Evolutionary conservation across 2,329 filamentous ascomycete species (phyloP).

Genomic region (Fusarium longipes): DNA sequence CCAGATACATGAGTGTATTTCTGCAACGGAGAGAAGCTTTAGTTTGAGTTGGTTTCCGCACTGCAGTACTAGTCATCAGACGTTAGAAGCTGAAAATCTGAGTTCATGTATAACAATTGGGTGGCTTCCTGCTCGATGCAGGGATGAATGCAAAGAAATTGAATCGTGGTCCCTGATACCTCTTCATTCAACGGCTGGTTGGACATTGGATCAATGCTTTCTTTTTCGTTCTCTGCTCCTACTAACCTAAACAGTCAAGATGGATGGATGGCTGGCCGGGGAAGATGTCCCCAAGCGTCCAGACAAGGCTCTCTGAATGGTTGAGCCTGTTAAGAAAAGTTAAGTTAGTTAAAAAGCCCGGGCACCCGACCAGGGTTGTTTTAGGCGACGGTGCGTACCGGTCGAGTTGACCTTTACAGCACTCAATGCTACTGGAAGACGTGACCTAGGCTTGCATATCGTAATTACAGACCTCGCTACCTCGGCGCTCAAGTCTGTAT

Average conservation of each 20-base stretch:
- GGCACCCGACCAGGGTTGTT: slow-evolving; percentile 15
- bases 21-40: not conserved
- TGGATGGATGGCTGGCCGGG: slow-evolving; percentile 13
- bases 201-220: slow-evolving; percentile 11
- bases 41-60: slow-evolving; percentile 6
- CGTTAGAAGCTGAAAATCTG: slow-evolving; percentile 2
- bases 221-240: not conserved
- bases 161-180: slow-evolving; percentile 29
- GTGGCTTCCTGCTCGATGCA: slow-evolving; percentile 11
- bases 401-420: slow-evolving; percentile 11
- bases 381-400: slow-evolving; percentile 19
- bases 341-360: not conserved
- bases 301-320: slow-evolving; percentile 25
- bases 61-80: slow-evolving; percentile 24
- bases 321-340: not conserved
- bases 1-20: not conserved
- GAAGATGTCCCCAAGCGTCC: slow-evolving; percentile 31
- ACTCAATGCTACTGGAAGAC: slow-evolving; percentile 36
- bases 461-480: slow-evolving; percentile 41
- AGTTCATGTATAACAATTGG: slow-evolving; percentile 42
- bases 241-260: slow-evolving; percentile 10
- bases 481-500: slow-evolving; percentile 4
- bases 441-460: slow-evolving; percentile 44
- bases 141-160: slow-evolving; percentile 5
- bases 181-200: slow-evolving; percentile 8